phyloP scores from a whole-genome alignment of 1,139 yeast genomes.

The Pneumocystis carinii region DNA sequence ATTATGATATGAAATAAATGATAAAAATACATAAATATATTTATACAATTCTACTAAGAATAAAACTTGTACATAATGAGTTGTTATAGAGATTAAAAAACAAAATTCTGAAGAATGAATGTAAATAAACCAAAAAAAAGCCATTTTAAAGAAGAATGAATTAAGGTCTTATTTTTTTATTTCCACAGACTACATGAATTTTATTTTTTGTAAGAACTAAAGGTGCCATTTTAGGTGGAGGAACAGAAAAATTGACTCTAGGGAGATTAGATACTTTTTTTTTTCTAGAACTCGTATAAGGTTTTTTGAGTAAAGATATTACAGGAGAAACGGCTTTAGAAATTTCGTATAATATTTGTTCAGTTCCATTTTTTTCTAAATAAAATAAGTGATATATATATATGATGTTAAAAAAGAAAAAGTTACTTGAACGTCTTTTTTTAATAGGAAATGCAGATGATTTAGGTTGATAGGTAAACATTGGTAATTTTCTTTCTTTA shows the following conservation, averaged over 20 bases:
- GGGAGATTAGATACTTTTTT: neutral
- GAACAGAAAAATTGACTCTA: neutral
- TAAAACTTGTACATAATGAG: neutral
- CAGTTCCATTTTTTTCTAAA: neutral
- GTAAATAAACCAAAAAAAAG: too few relatives aligned
- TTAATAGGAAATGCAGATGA: neutral
- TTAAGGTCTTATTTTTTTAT: neutral
- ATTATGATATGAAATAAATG: neutral
- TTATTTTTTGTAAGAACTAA: neutral
- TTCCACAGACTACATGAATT: neutral
- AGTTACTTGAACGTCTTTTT: neutral
- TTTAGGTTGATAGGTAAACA: constrained; percentile 35
- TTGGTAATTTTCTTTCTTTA: constrained; percentile 38
- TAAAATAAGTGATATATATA: neutral
- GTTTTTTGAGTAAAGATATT: neutral
- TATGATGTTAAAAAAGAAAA: neutral
- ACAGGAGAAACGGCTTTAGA: neutral
- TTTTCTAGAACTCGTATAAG: neutral
- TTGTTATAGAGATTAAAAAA: neutral
- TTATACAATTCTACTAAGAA: neutral
- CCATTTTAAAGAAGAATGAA: too few relatives aligned
- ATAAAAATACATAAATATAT: neutral
- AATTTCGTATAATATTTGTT: neutral
- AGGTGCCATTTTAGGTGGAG: neutral
- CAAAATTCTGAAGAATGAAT: neutral